Base-by-base conservation (phyloP, 257 asterid species). In the Leptodermis oblonga region DNA sequence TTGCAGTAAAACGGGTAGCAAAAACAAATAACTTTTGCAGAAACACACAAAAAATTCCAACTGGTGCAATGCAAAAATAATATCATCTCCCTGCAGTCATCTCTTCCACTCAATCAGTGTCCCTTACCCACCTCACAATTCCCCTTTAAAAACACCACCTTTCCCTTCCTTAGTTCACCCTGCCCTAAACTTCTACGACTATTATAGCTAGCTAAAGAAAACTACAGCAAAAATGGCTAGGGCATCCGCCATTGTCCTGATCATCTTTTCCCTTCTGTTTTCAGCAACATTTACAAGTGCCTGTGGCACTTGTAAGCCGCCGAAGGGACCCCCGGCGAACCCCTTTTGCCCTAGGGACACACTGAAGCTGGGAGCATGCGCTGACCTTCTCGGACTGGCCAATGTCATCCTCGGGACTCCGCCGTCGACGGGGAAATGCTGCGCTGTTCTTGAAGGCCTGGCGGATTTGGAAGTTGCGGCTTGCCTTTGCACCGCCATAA, bases 401-500 rank as follows among this genome's bases (percentile, higher is more conserved):
- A 82, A 76, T 56, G 48, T 84, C 68, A 76, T 78, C 60, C 37
- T 85, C 4, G 96, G 97, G 13, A 67, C 92, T 0, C 92, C 92
- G 0, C 85, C 96, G n/a, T n/a, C n/a, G 2, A 81, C 83, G 0
- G 49, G 65, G 49, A 75, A 81, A 52, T 90, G 97, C 73, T 90
- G 97, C 23, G 80, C 94, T 0, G 5, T 88, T 43, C 95, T 90
- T 0, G 72, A 85, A 55, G 97, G 97, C 15, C 65, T 90, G 80
- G 85, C 84, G 0, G 88, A 88, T 75, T 65, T 90, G 80, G 97
- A 92, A 82, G 97, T 65, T 51, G 98, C 97, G 0, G 95, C 83
- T 37, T 90, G 97, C 76, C 95, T 90, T 31, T 90, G 97, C 83
- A 90, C 97, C 1, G 97, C 84, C 43, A 72, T 88, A 1, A 90